phyloP scores from a whole-genome alignment of 495 filamentous ascomycete genomes.

The Hypomontagnella submonticulosa region DNA sequence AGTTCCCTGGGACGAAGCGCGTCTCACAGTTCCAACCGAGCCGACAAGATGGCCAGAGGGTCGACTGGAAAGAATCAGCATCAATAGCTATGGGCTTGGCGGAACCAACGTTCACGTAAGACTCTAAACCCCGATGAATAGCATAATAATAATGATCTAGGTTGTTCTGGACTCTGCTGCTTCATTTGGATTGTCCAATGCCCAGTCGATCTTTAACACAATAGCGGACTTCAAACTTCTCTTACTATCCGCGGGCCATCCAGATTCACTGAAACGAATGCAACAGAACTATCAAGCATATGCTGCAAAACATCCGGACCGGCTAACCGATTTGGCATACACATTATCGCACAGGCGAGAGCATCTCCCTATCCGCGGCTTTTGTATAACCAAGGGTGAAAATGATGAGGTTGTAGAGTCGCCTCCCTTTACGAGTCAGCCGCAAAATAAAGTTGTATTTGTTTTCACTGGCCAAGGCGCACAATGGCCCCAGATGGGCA shows the following conservation, averaged over 20 bases:
- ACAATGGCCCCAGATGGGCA: slow-evolving; percentile 60
- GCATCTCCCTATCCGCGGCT: too few species aligned
- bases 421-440: not conserved
- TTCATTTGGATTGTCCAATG: too few species aligned
- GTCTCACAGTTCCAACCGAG: slow-evolving; percentile 36
- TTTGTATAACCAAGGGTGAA: too few species aligned
- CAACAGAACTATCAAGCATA: too few species aligned
- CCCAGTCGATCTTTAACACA: too few species aligned
- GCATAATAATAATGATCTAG: not conserved
- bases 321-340: too few species aligned
- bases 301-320: too few species aligned
- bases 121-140: not conserved
- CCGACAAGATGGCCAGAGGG: slow-evolving; percentile 23
- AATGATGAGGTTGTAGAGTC: not conserved
- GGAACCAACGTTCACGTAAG: slow-evolving; percentile 58
- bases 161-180: not conserved
- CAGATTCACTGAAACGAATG: too few species aligned
- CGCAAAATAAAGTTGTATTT: slow-evolving; percentile 1
- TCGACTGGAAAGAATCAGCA: not conserved
- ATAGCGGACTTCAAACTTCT: too few species aligned
- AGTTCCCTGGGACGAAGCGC: slow-evolving; percentile 36
- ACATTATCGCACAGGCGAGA: too few species aligned
- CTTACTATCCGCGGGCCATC: too few species aligned
- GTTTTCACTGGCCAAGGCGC: slow-evolving; percentile 44
- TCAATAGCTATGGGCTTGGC: slow-evolving; percentile 62